Percentiles rank a stretch among this genome's conserved stretches.
Evolutionary conservation across 2,329 filamentous ascomycete species (phyloP).

Genomic region (Graphium sp.): DNA sequence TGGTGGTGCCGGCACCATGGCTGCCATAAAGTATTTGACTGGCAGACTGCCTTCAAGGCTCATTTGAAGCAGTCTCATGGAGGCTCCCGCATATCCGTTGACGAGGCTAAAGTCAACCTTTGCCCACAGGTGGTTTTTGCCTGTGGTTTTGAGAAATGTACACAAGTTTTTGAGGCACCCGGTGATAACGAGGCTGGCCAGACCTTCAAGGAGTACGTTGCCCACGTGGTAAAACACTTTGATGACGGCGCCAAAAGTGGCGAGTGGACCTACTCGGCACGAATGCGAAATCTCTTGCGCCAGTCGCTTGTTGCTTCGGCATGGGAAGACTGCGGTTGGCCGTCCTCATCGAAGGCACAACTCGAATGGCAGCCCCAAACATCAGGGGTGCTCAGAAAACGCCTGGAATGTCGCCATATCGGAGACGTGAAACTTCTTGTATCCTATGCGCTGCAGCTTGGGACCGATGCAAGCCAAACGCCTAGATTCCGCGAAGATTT

Average conservation of each 20-base stretch:
- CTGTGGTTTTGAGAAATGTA: conserved; percentile 27
- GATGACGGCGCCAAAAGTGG: conserved; percentile 21
- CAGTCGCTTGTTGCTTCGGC: conserved; percentile 18
- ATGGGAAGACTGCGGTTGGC: conserved; percentile 19
- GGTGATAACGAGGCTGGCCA: conserved; percentile 19
- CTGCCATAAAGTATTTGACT: conserved; percentile 27
- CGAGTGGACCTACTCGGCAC: conserved; percentile 24
- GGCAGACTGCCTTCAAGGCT: conserved; percentile 27
- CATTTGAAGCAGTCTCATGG: conserved; percentile 26
- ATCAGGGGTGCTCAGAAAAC: conserved; percentile 22
- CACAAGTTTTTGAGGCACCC: conserved; percentile 23
- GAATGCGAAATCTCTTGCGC: conserved; percentile 25
- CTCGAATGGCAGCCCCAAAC: conserved; percentile 23
- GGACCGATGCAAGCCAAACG: conserved; percentile 12
- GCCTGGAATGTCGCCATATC: conserved; percentile 26
- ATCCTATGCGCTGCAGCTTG: conserved; percentile 20
- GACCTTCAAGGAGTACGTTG: conserved; percentile 25
- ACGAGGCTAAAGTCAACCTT: conserved; percentile 22
- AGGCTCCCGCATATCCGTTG: conserved; percentile 20
- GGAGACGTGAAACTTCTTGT: conserved; percentile 19
- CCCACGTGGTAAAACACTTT: conserved; percentile 28
- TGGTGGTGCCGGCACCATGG: conserved; percentile 26
- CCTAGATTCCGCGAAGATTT: conserved; percentile 15
- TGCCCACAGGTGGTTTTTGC: conserved; percentile 30
- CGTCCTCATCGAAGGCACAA: conserved; percentile 15